Evolutionary conservation across 345 rosid species (phyloP).

Genomic region (Erysimum cheiranthoides): DNA sequence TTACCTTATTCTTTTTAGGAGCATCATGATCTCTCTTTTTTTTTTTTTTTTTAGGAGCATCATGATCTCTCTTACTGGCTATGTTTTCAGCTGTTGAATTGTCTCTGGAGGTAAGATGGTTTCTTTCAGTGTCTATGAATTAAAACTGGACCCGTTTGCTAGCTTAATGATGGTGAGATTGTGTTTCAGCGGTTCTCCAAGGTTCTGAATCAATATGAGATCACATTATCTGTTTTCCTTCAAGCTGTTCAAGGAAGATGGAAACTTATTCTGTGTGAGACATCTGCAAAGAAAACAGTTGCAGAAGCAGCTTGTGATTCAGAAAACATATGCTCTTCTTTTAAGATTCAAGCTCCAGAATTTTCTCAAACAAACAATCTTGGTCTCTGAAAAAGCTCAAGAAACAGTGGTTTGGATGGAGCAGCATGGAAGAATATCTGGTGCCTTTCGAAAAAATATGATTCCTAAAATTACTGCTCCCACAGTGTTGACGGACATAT

Average conservation of each 20-base stretch:
- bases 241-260: constrained; percentile 87
- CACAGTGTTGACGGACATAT: constrained; percentile 52
- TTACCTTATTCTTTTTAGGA: constrained; percentile 56
- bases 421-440: constrained; percentile 82
- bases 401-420: constrained; percentile 84
- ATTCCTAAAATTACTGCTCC: constrained; percentile 62
- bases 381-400: constrained; percentile 77
- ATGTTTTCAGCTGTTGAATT: constrained; percentile 76
- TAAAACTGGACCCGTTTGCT: neutral
- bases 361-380: constrained; percentile 72
- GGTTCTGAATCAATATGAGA: constrained; percentile 75
- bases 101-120: constrained; percentile 72
- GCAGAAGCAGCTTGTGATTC: constrained; percentile 66
- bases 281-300: constrained; percentile 76
- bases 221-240: constrained; percentile 64
- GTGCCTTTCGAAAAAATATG: constrained; percentile 70
- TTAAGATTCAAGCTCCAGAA: constrained; percentile 79
- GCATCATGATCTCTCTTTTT: constrained; percentile 95
- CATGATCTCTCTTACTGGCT: constrained; percentile 81
- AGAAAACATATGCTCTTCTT: constrained; percentile 56
- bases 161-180: constrained; percentile 36
- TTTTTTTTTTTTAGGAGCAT: constrained; percentile 87
- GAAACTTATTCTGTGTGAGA: constrained; percentile 63
- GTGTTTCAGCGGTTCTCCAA: constrained; percentile 74
- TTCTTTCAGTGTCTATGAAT: constrained; percentile 20